Conservation (phyloP, 352 stramenopile genomes). For the Phytophthora europaea region DNA sequence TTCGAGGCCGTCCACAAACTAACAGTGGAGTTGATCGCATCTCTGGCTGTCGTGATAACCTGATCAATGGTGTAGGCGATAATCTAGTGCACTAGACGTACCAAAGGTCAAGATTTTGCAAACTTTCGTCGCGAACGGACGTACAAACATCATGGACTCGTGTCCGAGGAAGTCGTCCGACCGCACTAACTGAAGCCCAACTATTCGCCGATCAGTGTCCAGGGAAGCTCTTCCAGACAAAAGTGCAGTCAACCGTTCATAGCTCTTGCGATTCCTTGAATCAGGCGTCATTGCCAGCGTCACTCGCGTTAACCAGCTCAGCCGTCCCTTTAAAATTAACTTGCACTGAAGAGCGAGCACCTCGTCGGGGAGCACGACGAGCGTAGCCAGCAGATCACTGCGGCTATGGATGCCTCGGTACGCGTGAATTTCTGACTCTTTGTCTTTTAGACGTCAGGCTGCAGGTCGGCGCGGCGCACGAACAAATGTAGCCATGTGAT, state of each 20-base stretch:
- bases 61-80: not conserved
- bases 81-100: not conserved
- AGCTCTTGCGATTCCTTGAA: not conserved
- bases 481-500: conserved; percentile 4
- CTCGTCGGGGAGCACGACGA: conserved; percentile 14
- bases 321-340: not conserved
- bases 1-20: not conserved
- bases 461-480: not conserved
- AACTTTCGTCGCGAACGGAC: not conserved
- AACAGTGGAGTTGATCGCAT: not conserved
- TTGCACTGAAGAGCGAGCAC: not conserved
- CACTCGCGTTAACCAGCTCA: not conserved
- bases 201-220: not conserved
- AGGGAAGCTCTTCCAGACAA: not conserved
- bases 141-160: not conserved
- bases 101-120: not conserved
- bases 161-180: not conserved
- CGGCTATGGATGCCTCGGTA: conserved; percentile 12
- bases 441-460: not conserved
- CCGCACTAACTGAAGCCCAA: not conserved
- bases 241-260: not conserved
- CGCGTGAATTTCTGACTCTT: not conserved
- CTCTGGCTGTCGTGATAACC: not conserved
- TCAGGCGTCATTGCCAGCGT: not conserved
- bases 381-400: conserved; percentile 14